Evolutionary conservation across 1,139 yeast genomes (phyloP).

Genomic region (Waltiozyma solani): DNA sequence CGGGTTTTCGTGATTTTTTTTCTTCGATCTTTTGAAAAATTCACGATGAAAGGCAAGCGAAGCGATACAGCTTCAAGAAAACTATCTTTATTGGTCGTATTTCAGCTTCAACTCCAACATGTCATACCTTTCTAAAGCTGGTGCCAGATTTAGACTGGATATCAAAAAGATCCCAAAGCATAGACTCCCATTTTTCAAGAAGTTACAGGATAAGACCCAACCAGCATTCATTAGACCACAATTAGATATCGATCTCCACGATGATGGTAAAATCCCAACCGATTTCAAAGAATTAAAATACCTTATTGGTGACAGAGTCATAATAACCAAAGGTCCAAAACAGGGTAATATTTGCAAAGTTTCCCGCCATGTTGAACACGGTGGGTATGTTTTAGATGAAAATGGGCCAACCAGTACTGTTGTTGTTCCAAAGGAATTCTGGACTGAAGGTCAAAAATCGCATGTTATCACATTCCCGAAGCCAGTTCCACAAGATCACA

Average conservation of each 20-base stretch:
- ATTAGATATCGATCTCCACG: constrained; percentile 24
- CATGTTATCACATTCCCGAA: constrained; percentile 52
- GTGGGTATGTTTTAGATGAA: constrained; percentile 44
- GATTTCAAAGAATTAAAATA: constrained; percentile 39
- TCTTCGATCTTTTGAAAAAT: too few relatives aligned
- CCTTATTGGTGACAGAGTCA: constrained; percentile 54
- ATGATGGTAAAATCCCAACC: constrained; percentile 26
- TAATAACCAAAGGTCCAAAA: constrained; percentile 56
- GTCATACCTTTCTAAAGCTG: constrained; percentile 20
- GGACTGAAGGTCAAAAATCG: constrained; percentile 66
- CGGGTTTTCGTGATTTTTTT: too few relatives aligned
- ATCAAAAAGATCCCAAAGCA: constrained; percentile 20
- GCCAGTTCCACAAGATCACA: constrained; percentile 51
- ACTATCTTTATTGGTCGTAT: too few relatives aligned
- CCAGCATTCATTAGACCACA: constrained; percentile 26
- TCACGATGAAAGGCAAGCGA: too few relatives aligned
- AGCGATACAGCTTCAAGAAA: too few relatives aligned
- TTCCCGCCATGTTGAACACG: constrained; percentile 35
- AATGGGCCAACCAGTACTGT: constrained; percentile 42
- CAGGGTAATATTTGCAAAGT: constrained; percentile 65
- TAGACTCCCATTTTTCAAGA: constrained; percentile 19
- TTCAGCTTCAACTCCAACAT: too few relatives aligned
- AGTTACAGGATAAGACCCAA: constrained; percentile 19
- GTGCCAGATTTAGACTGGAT: constrained; percentile 17
- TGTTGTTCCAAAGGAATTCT: constrained; percentile 57